phyloP scores from a whole-genome alignment of 257 asterid genomes.

The Scutellaria baicalensis region DNA sequence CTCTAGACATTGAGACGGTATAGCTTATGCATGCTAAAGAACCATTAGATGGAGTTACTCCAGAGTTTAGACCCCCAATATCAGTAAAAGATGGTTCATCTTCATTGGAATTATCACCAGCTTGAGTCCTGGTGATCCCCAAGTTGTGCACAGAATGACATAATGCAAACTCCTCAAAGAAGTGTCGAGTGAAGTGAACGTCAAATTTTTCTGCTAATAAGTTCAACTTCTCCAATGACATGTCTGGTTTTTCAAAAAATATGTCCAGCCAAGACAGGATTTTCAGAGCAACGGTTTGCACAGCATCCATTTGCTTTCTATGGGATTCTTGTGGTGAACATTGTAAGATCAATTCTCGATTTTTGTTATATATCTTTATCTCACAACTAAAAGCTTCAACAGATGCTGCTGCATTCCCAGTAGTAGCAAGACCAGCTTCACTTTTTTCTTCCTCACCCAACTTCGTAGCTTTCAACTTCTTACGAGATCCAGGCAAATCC shows the following conservation, averaged over 20 bases:
- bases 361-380: slow-evolving; percentile 52
- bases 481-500: slow-evolving; percentile 45
- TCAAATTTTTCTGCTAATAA: slow-evolving; percentile 41
- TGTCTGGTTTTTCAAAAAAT: slow-evolving; percentile 40
- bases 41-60: slow-evolving; percentile 56
- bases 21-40: slow-evolving; percentile 62
- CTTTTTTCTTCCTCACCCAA: slow-evolving; percentile 27
- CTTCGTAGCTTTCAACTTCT: slow-evolving; percentile 46
- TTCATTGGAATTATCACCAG: slow-evolving; percentile 10
- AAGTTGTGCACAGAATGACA: slow-evolving; percentile 39
- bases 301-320: slow-evolving; percentile 63
- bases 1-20: slow-evolving; percentile 44
- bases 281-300: slow-evolving; percentile 62
- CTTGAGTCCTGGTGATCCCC: slow-evolving; percentile 17
- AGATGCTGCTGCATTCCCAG: slow-evolving; percentile 23
- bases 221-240: slow-evolving; percentile 37
- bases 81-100: slow-evolving; percentile 17
- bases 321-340: slow-evolving; percentile 63
- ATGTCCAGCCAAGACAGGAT: slow-evolving; percentile 65
- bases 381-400: slow-evolving; percentile 46
- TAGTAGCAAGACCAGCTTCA: slow-evolving; percentile 20
- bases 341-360: slow-evolving; percentile 48
- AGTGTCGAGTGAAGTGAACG: slow-evolving; percentile 37
- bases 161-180: slow-evolving; percentile 41
- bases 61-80: slow-evolving; percentile 41